phyloP scores from a whole-genome alignment of 495 filamentous ascomycete genomes.

The Xeromyces bisporus region DNA sequence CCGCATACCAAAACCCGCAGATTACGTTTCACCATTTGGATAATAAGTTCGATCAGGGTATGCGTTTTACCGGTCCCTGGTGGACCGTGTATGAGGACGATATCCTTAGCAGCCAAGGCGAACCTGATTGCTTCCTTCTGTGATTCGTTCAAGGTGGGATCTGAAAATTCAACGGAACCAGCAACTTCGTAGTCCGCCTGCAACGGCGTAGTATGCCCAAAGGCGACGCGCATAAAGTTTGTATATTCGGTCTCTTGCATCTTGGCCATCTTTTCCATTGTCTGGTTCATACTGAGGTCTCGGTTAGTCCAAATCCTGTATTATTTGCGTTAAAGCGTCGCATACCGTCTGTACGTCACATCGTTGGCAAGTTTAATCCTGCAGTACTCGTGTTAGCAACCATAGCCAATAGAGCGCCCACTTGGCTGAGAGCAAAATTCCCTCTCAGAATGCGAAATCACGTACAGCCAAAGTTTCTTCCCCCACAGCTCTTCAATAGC shows the following conservation, averaged over 20 bases:
- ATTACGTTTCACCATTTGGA: constrained; percentile 59
- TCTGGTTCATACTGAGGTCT: constrained; percentile 72
- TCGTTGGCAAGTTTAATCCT: constrained; percentile 91
- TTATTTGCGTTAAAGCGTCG: not conserved
- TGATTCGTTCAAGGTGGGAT: constrained; percentile 66
- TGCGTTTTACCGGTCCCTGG: constrained; percentile 97
- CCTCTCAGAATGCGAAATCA: constrained; percentile 4
- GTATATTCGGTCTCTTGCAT: constrained; percentile 54
- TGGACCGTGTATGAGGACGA: constrained; percentile 89
- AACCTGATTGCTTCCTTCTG: constrained; percentile 88
- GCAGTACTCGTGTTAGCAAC: constrained; percentile 13
- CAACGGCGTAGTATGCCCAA: constrained; percentile 39
- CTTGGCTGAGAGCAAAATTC: constrained; percentile 3
- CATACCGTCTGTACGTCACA: constrained; percentile 68
- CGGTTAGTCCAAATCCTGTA: too few species aligned
- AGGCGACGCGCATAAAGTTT: constrained; percentile 63
- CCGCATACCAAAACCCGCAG: constrained; percentile 79
- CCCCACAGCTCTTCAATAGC: constrained; percentile 42
- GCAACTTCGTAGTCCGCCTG: constrained; percentile 33
- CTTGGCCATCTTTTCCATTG: constrained; percentile 64
- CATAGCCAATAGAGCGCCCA: constrained; percentile 24
- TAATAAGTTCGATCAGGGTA: constrained; percentile 85
- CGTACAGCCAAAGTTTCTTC: constrained; percentile 47
- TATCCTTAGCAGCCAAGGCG: constrained; percentile 63
- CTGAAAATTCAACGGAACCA: constrained; percentile 53